phyloP scores from a whole-genome alignment of 78 protist genomes.

The Dictyostelium capitatum region DNA sequence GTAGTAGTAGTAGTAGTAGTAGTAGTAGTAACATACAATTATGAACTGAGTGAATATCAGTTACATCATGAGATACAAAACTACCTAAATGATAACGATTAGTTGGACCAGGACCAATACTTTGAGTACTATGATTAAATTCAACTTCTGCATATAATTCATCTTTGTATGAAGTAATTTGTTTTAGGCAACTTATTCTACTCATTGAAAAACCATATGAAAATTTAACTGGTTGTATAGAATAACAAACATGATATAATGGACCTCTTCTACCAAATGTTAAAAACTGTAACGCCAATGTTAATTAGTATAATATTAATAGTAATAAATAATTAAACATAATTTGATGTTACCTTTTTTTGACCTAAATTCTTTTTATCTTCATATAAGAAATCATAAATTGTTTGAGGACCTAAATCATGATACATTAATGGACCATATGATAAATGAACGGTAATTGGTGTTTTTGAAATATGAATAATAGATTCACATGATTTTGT shows the following conservation, averaged over 20 bases:
- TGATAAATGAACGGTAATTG: slow-evolving; percentile 64
- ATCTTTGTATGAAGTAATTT: slow-evolving; percentile 67
- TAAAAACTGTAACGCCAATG: slow-evolving; percentile 14
- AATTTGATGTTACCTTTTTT: slow-evolving; percentile 34
- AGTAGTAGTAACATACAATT: slow-evolving; percentile 55
- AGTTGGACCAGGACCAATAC: slow-evolving; percentile 80
- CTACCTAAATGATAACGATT: slow-evolving; percentile 81
- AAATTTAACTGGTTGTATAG: slow-evolving; percentile 79
- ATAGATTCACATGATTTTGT: slow-evolving; percentile 78
- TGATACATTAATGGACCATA: slow-evolving; percentile 84
- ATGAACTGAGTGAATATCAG: slow-evolving; percentile 78
- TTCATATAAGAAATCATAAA: slow-evolving; percentile 69
- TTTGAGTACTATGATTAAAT: slow-evolving; percentile 78
- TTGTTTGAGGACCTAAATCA: slow-evolving; percentile 81
- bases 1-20: background rate
- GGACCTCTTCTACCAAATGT: slow-evolving; percentile 85
- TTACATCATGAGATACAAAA: slow-evolving; percentile 81
- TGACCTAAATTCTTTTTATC: slow-evolving; percentile 64
- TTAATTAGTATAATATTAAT: background rate
- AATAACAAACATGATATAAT: slow-evolving; percentile 81
- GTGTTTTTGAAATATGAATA: slow-evolving; percentile 71
- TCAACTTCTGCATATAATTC: slow-evolving; percentile 87
- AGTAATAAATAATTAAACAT: no score
- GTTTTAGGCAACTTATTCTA: slow-evolving; percentile 76
- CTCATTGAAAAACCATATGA: slow-evolving; percentile 75